Evolutionary conservation across 202 grass and related monocot genomes (phyloP), one percentile per base, ranked within the genome.

Genomic region (Sporobolus alterniflorus): DNA sequence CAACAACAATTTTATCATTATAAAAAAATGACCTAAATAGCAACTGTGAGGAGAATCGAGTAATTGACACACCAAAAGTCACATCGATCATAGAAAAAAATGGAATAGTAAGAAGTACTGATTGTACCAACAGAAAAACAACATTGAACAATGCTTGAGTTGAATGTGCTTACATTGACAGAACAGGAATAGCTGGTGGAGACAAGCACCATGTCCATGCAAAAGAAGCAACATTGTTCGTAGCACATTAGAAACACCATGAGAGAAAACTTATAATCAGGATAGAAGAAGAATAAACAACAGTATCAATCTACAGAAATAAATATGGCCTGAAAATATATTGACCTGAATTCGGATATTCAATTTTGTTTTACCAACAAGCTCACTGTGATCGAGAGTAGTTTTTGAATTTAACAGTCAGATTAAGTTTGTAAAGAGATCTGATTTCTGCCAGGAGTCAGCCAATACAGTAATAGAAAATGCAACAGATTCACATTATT

Each of bases 171-270:
- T 93, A 98, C 96, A 96, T 91, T 82, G 96, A 98, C 15, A 98
- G 83, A 90, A 98, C 91, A 85, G 93, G 96, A 92, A 98, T 98
- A 66, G 96, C 96, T 98, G 93, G 69, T 71, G 68, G 77, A 84
- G 85, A 79, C 66, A 74, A 25, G 74, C 62, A 75, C 57, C 79
- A 69, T 71, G 55, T 67, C 67, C 89, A 98, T 94, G 91, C 77
- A 89, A 77, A 85, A 76, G 55, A 51, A 63, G 85, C 25, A 43
- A 75, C n/a, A 78, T 14, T 32, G 73, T 94, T 14, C 47, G 48
- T 44, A 64, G 50, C 32, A 65, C 16, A 16, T 1, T 54, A 68
- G 70, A 7, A 33, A 59, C 1, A 70, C 42, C 34, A 80, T 42
- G 40, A 68, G 55, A 74, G 3, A 85, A 33, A 81, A 33, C 13